Evolutionary conservation across 257 asterid species (phyloP).

Genomic region (Cinchona pubescens): DNA sequence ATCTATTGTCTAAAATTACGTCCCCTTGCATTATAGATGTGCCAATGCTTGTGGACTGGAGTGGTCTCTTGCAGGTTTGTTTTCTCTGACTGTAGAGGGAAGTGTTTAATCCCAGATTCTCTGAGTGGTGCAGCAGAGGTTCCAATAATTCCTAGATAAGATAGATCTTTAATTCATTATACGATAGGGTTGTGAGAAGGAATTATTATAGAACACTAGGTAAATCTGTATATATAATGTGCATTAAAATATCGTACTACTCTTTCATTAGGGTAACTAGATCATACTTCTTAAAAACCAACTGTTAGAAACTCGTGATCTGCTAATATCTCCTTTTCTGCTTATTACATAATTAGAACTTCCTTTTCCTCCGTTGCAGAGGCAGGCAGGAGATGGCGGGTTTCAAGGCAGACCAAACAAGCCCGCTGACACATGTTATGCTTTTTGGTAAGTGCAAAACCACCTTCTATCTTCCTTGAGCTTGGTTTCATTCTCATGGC

Average conservation of each 20-base stretch:
- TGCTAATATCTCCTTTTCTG: neutral
- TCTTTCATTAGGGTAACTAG: neutral
- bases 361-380: constrained; percentile 47
- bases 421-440: constrained; percentile 86
- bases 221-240: neutral
- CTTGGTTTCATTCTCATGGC: constrained; percentile 10
- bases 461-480: constrained; percentile 4
- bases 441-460: constrained; percentile 64
- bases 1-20: constrained; percentile 39
- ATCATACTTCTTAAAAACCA: neutral
- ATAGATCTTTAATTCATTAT: neutral
- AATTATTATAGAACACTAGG: neutral
- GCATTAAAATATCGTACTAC: too few relatives aligned
- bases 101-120: constrained; percentile 3
- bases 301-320: neutral
- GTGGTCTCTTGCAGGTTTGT: constrained; percentile 81
- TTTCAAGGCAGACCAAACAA: constrained; percentile 91
- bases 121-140: neutral
- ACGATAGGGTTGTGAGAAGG: neutral
- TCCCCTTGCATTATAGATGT: constrained; percentile 47
- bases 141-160: neutral
- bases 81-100: neutral
- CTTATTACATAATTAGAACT: neutral
- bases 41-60: constrained; percentile 80
- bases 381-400: constrained; percentile 85